Evolutionary conservation across 345 rosid genomes (phyloP), one percentile per base, ranked within the genome.

Genomic region (Gossypioides kirkii): DNA sequence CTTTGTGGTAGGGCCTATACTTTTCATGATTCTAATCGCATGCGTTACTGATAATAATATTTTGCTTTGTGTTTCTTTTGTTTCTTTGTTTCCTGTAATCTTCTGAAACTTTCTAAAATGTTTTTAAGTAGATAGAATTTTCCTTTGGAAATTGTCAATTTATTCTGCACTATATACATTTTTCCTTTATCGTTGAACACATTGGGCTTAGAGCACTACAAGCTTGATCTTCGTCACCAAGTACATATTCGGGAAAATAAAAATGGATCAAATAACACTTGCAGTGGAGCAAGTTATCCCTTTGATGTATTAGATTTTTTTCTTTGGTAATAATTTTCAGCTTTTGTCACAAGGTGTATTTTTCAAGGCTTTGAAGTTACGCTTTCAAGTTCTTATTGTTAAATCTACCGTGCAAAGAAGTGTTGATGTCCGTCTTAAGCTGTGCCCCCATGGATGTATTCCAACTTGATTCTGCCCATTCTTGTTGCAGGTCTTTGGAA

Each of bases 401-500:
- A 49, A 4, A 16, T 28, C 42, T 49, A 26, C 58, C 5, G 4
- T 67, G 12, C 16, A 25, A 68, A 25, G 1, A 3, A 13, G 28
- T 45, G n/a, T 10, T 6, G 16, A 26, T 23, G 36, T 66, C 46
- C 26, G 70, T 45, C 2, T 22, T 43, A 65, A 23, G 41, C 20
- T 46, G 56, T 23, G 41, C 22, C 38, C 12, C 13, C 36, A 20
- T 12, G 8, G 55, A 45, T 66, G 18, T 22, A 7, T 66, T 13
- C 36, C 28, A 49, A 71, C 52, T 71, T 71, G 25, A 25, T 16
- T 60, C 42, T 80, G 60, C 59, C 59, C 52, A 47, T 79, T 50
- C 70, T 75, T 78, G 32, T 73, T 73, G 41, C 83, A 95, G 99
- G 94, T 95, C 20, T 88, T 95, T 61, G 98, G 99, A 69, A 91